phyloP scores from a whole-genome alignment of 768 basidiomycete species.

The Hericium erinaceus region DNA sequence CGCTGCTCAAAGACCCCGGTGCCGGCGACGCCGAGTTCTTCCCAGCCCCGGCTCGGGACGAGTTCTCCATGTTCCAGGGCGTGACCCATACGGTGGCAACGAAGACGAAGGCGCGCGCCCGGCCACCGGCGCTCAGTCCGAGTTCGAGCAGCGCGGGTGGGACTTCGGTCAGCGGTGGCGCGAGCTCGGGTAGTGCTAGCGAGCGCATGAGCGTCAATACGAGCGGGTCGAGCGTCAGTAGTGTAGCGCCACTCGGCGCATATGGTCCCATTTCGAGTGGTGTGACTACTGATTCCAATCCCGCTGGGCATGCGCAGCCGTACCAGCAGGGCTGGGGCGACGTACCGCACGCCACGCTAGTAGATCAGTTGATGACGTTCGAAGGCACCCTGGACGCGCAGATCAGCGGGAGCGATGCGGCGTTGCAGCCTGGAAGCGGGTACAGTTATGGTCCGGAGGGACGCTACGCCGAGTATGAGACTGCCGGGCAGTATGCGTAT shows the following conservation, averaged over 20 bases:
- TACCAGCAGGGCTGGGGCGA: slow-evolving; percentile 1
- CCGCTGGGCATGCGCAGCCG: neutral
- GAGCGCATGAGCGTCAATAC: neutral
- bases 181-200: neutral
- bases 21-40: slow-evolving; percentile 54
- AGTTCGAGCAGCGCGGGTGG: neutral
- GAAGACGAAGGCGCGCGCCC: slow-evolving; percentile 19
- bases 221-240: slow-evolving; percentile 10
- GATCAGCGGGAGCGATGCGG: slow-evolving; percentile 14
- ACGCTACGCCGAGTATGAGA: neutral
- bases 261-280: neutral
- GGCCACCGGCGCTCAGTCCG: neutral
- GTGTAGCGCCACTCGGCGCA: neutral
- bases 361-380: slow-evolving; percentile 23
- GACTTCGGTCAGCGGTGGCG: neutral
- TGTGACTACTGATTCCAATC: neutral
- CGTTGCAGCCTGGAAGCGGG: neutral
- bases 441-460: neutral
- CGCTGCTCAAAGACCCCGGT: slow-evolving; percentile 26
- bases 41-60: slow-evolving; percentile 47
- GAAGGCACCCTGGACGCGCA: slow-evolving; percentile 21
- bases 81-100: slow-evolving; percentile 56
- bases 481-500: neutral
- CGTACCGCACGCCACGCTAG: slow-evolving; percentile 22
- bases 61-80: slow-evolving; percentile 70